Evolutionary conservation across 2,329 filamentous ascomycete genomes (phyloP).

Genomic region (Scortechinia acanthostroma): DNA sequence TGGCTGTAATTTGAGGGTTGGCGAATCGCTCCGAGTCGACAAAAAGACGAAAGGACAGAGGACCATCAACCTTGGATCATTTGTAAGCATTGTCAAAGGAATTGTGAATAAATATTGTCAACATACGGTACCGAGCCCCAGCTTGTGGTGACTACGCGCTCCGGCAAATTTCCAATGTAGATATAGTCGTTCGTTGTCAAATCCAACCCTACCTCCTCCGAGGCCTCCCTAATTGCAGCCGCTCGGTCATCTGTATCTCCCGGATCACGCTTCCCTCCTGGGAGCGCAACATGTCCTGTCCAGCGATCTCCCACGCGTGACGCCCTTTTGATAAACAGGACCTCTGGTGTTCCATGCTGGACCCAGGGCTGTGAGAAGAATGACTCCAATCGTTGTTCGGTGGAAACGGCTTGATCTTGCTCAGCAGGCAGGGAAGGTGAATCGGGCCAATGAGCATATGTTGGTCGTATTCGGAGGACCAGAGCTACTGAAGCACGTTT

Average conservation of each 20-base stretch:
- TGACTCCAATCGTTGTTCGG: slow-evolving; percentile 33
- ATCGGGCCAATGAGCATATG: slow-evolving; percentile 41
- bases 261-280: slow-evolving; percentile 60
- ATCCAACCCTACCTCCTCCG: slow-evolving; percentile 61
- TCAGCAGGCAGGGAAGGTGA: slow-evolving; percentile 7
- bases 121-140: slow-evolving; percentile 58
- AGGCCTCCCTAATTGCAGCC: slow-evolving; percentile 55
- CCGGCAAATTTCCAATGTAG: slow-evolving; percentile 53
- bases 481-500: slow-evolving; percentile 57
- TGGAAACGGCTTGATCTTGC: slow-evolving; percentile 10
- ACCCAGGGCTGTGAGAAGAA: slow-evolving; percentile 64
- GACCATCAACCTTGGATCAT: slow-evolving; percentile 49
- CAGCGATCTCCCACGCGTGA: slow-evolving; percentile 59
- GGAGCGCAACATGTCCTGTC: slow-evolving; percentile 64
- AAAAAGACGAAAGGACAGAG: slow-evolving; percentile 65
- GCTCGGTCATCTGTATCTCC: slow-evolving; percentile 55
- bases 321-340: slow-evolving; percentile 67
- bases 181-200: slow-evolving; percentile 36
- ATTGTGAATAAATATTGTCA: background rate
- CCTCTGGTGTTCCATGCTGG: slow-evolving; percentile 55
- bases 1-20: slow-evolving; percentile 54
- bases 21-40: slow-evolving; percentile 43
- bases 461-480: slow-evolving; percentile 53
- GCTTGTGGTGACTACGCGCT: slow-evolving; percentile 57
- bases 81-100: slow-evolving; percentile 5